Evolutionary conservation across 2,329 filamentous ascomycete species (phyloP).

Genomic region (Capronia americana): DNA sequence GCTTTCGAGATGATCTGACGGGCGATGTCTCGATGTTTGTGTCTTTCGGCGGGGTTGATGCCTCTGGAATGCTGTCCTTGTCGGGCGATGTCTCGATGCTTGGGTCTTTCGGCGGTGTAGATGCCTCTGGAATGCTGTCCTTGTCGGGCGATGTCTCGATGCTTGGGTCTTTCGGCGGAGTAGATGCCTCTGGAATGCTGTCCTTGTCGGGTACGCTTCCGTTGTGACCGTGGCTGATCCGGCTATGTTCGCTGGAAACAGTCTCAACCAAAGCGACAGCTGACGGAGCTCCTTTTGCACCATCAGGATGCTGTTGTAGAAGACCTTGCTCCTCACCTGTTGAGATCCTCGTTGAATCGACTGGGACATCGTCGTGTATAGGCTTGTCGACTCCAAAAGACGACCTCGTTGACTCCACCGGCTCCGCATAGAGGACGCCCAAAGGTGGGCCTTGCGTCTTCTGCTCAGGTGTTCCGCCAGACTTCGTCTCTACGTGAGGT

Average conservation of each 20-base stretch:
- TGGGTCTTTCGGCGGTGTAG: background rate
- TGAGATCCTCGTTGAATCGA: conserved; percentile 8
- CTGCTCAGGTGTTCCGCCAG: background rate
- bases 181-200: background rate
- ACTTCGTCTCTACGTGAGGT: background rate
- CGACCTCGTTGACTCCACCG: background rate
- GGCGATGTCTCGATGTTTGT: background rate
- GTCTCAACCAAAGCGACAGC: background rate
- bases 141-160: background rate
- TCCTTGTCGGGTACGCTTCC: background rate
- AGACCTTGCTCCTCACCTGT: conserved; percentile 16
- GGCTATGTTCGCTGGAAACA: background rate
- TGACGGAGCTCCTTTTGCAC: background rate
- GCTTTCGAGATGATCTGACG: conserved; percentile 18
- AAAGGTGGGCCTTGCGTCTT: conserved; percentile 16
- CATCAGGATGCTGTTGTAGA: background rate
- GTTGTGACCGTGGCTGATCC: background rate
- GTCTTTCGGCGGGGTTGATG: background rate
- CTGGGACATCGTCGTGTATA: background rate
- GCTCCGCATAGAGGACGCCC: conserved; percentile 24
- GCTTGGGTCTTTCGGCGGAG: background rate
- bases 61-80: conserved; percentile 1
- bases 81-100: background rate
- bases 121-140: background rate
- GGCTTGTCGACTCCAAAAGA: background rate